These are phyloP conservation scores for Fomitopsis betulina DNA, from an alignment of 1,284 basidiomycete species.

Conservation along the genomic window DNA sequence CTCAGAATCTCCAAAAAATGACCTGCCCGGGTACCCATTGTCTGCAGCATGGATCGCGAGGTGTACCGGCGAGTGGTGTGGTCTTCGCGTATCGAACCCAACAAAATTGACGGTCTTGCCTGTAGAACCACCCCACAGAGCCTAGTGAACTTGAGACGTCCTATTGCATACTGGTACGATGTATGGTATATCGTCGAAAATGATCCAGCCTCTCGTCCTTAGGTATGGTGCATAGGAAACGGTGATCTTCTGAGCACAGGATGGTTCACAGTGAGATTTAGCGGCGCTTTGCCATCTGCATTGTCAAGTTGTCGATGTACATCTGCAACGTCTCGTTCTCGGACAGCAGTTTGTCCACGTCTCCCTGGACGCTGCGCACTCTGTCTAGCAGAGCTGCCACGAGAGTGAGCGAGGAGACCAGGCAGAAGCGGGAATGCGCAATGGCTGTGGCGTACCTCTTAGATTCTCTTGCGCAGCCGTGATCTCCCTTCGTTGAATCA, in stretches of 20 bases:
- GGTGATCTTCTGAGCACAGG: background rate
- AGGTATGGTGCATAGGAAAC: background rate
- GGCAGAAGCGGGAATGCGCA: background rate
- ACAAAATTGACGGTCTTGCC: background rate
- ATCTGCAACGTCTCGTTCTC: conserved; percentile 81
- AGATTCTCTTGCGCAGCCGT: conserved; percentile 69
- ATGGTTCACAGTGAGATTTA: conserved; percentile 28
- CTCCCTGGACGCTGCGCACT: conserved; percentile 64
- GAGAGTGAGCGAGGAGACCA: background rate
- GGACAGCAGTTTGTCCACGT: conserved; percentile 71
- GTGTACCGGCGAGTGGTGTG: background rate
- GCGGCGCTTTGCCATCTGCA: conserved; percentile 76
- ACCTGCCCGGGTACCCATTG: background rate
- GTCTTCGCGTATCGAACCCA: background rate
- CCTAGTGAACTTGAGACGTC: too few species aligned
- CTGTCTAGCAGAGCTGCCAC: conserved; percentile 58
- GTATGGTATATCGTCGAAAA: too few species aligned
- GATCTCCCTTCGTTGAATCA: conserved; percentile 53
- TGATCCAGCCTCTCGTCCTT: too few species aligned
- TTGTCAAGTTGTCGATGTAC: conserved; percentile 85
- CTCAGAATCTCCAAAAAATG: background rate
- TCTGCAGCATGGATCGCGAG: background rate
- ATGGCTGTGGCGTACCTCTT: conserved; percentile 44
- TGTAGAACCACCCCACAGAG: background rate
- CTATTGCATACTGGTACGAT: too few species aligned